These are phyloP conservation scores for Circinella umbellata DNA, from an alignment of 371 early-diverging fungal genomes.

Conservation along the genomic window DNA sequence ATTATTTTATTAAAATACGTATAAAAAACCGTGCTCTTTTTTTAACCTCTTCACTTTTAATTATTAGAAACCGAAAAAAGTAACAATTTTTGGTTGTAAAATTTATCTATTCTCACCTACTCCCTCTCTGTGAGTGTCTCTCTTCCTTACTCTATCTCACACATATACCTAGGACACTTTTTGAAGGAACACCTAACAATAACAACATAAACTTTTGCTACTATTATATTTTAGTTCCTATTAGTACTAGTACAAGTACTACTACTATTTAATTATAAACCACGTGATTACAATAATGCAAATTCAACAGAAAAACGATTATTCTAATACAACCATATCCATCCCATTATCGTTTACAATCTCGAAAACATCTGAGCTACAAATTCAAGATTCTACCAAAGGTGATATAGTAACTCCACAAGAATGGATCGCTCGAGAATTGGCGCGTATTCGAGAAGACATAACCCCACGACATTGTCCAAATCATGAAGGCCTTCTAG, in stretches of 20 bases:
- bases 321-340: background rate
- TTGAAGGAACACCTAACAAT: too few species aligned
- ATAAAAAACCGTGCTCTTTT: too few species aligned
- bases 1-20: too few species aligned
- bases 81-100: too few species aligned
- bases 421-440: slow-evolving; percentile 45
- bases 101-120: too few species aligned
- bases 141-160: too few species aligned
- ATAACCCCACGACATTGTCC: slow-evolving; percentile 38
- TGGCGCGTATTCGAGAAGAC: slow-evolving; percentile 32
- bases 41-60: too few species aligned
- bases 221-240: too few species aligned
- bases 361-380: background rate
- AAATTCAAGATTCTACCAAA: slow-evolving; percentile 14
- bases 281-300: background rate
- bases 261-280: background rate
- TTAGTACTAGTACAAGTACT: background rate
- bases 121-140: too few species aligned
- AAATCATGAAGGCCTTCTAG: slow-evolving; percentile 30
- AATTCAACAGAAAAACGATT: background rate
- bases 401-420: slow-evolving; percentile 24
- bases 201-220: too few species aligned
- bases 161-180: too few species aligned
- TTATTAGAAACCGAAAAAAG: too few species aligned
- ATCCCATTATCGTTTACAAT: slow-evolving; percentile 11